A percentile compares a stretch with the other conserved stretches of the same genome.
Conservation (phyloP, 805 yeast species). For the Lachancea cidri region DNA sequence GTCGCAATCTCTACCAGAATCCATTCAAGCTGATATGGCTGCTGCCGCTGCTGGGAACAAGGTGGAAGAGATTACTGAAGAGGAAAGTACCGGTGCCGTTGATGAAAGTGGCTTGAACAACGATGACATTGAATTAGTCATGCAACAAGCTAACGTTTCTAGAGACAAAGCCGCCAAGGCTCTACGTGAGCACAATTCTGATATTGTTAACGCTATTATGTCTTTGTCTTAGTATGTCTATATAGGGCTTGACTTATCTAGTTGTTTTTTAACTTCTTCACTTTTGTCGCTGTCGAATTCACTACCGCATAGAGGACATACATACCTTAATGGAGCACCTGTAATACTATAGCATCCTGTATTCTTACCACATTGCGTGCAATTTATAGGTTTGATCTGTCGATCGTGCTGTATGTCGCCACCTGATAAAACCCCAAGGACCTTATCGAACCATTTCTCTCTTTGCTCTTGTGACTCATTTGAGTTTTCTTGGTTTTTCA, state of each 20-base stretch:
- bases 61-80: slow-evolving; percentile 32
- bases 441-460: slow-evolving; percentile 33
- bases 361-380: slow-evolving; percentile 22
- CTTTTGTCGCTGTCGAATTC: slow-evolving; percentile 6
- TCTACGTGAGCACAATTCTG: slow-evolving; percentile 81
- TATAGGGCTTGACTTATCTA: background rate
- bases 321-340: slow-evolving; percentile 19
- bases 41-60: slow-evolving; percentile 44
- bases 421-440: slow-evolving; percentile 27
- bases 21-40: slow-evolving; percentile 79
- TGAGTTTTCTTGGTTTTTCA: slow-evolving; percentile 14
- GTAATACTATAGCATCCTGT: slow-evolving; percentile 23
- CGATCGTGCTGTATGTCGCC: slow-evolving; percentile 20
- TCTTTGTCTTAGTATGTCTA: slow-evolving; percentile 41
- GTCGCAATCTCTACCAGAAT: slow-evolving; percentile 47
- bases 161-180: slow-evolving; percentile 90
- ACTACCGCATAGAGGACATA: slow-evolving; percentile 27
- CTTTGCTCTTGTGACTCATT: slow-evolving; percentile 21
- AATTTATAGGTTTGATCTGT: slow-evolving; percentile 18
- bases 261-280: slow-evolving; percentile 2
- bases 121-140: slow-evolving; percentile 78
- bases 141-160: slow-evolving; percentile 87
- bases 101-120: slow-evolving; percentile 82
- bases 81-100: slow-evolving; percentile 58
- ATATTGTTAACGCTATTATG: slow-evolving; percentile 95